Evolutionary conservation across 805 yeast species (phyloP).

Genomic region (Pichia ethanolica): DNA sequence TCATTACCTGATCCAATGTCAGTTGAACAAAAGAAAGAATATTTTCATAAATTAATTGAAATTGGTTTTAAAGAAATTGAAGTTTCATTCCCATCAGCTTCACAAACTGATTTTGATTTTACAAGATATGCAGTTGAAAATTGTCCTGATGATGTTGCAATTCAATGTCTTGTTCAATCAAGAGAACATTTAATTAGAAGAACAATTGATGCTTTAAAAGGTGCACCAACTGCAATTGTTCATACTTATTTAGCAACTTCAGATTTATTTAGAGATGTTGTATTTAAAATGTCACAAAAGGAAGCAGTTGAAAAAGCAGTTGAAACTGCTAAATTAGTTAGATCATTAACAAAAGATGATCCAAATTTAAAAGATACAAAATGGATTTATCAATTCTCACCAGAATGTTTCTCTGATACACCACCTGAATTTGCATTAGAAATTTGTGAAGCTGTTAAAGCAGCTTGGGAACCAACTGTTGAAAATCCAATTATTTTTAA

Average conservation of each 20-base stretch:
- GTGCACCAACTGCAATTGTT: constrained; percentile 65
- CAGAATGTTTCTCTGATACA: constrained; percentile 72
- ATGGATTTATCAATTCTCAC: constrained; percentile 72
- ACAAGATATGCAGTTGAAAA: constrained; percentile 72
- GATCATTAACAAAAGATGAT: constrained; percentile 67
- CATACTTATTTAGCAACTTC: constrained; percentile 74
- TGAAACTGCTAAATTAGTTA: constrained; percentile 60
- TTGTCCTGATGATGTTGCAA: constrained; percentile 67
- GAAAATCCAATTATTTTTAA: constrained; percentile 71
- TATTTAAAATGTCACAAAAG: constrained; percentile 61
- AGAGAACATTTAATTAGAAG: constrained; percentile 66
- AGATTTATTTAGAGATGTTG: constrained; percentile 68
- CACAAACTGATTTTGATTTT: constrained; percentile 77
- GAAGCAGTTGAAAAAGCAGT: constrained; percentile 65
- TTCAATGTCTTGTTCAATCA: constrained; percentile 72
- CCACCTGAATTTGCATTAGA: constrained; percentile 67
- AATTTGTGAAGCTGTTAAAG: constrained; percentile 73
- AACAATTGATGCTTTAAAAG: constrained; percentile 65
- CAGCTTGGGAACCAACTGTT: constrained; percentile 71
- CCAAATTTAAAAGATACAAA: constrained; percentile 54
- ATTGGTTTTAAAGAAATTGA: constrained; percentile 77
- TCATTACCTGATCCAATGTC: constrained; percentile 80
- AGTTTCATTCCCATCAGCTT: constrained; percentile 75
- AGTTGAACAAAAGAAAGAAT: constrained; percentile 63
- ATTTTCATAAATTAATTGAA: constrained; percentile 63